phyloP scores from a whole-genome alignment of 1,284 basidiomycete genomes.

The Puccinia coronata region DNA sequence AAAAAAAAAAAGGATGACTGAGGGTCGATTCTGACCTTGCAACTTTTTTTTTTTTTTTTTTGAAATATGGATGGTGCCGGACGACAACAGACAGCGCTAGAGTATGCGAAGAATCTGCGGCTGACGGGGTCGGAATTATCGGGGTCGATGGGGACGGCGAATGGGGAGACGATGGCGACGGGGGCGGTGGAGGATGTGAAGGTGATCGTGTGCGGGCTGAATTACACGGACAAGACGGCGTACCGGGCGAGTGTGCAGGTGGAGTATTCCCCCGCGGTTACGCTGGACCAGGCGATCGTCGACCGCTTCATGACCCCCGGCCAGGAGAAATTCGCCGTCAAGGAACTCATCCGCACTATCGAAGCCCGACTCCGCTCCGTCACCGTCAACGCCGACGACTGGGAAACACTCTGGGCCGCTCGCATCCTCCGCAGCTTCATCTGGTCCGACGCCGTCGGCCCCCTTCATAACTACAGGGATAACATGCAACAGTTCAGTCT shows the following conservation, averaged over 20 bases:
- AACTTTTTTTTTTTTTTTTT: not conserved
- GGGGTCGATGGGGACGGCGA: constrained; percentile 15
- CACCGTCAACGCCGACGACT: constrained; percentile 42
- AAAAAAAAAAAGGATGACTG: not conserved
- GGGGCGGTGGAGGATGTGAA: constrained; percentile 31
- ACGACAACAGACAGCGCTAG: constrained; percentile 28
- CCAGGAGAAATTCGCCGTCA: constrained; percentile 35
- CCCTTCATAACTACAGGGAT: constrained; percentile 33
- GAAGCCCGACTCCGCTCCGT: constrained; percentile 27
- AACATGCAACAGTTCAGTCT: constrained; percentile 30
- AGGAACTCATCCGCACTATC: constrained; percentile 1
- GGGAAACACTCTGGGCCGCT: constrained; percentile 39
- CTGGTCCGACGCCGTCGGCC: constrained; percentile 31
- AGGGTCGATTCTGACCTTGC: no score
- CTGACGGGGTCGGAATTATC: constrained; percentile 33
- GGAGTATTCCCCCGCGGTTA: constrained; percentile 29
- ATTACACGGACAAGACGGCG: constrained; percentile 38
- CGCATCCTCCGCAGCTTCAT: constrained; percentile 29
- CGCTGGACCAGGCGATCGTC: not conserved
- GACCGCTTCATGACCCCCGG: constrained; percentile 39
- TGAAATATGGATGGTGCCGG: not conserved
- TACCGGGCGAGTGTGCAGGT: constrained; percentile 42
- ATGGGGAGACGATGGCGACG: not conserved
- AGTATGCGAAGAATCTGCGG: constrained; percentile 45
- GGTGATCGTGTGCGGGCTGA: constrained; percentile 41